Evolutionary conservation across 75 land plant genomes (phyloP).

Genomic region (Pinus taeda): DNA sequence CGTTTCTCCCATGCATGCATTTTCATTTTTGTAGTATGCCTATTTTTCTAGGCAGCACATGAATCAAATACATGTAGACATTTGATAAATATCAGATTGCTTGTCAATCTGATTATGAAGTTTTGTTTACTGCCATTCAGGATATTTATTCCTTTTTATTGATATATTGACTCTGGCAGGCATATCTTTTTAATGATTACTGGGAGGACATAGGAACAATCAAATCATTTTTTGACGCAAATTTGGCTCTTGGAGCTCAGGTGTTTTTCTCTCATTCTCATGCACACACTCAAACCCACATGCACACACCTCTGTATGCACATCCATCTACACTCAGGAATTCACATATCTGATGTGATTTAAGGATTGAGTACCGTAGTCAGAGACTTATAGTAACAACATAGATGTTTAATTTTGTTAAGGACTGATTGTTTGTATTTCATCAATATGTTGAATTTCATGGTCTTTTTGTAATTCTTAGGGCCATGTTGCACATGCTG

Average conservation of each 20-base stretch:
- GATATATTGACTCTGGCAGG: conserved; percentile 23
- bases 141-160: too few relatives aligned
- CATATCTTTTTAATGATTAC: conserved; percentile 83
- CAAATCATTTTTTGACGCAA: conserved; percentile 85
- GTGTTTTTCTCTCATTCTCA: conserved; percentile 13
- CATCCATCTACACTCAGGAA: neutral
- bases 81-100: too few relatives aligned
- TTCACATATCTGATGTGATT: neutral
- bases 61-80: too few relatives aligned
- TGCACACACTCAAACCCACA: neutral
- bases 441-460: neutral
- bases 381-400: neutral
- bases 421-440: neutral
- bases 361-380: neutral
- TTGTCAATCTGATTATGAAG: too few relatives aligned
- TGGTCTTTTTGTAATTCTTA: neutral
- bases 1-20: neutral
- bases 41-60: too few relatives aligned
- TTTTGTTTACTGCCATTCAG: too few relatives aligned
- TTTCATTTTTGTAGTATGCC: too few relatives aligned
- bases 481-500: neutral
- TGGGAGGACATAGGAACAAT: conserved; percentile 97
- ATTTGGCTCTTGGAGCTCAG: conserved; percentile 82
- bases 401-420: neutral
- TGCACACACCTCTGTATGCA: neutral